Evolutionary conservation across 495 filamentous ascomycete genomes (phyloP), one percentile per base, ranked within the genome.

Genomic region (Hypoxylon perforatum): DNA sequence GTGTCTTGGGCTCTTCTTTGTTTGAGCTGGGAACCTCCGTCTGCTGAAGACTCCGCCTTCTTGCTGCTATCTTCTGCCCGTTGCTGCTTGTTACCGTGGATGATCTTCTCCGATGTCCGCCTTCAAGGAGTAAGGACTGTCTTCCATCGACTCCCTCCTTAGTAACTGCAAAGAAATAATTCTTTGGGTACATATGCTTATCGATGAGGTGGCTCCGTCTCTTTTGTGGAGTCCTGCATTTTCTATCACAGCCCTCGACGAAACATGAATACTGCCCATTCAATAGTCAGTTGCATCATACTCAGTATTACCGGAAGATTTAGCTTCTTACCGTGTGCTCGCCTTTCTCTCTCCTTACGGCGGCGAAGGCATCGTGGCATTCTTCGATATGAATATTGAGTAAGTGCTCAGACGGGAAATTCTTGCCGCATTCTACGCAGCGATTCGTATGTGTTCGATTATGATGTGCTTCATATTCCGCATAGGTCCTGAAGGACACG

Each of bases 171-270:
- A 97, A 98, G 73, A 97, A 94, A 73, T 94, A 99, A 60, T 91
- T 90, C 78, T 86, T 89, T 4, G 94, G 95, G 75, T 95, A 99
- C 81, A 91, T 86, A 70, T 99, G 95, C 77, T 97, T 97, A 75
- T 97, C 94, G 59, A 94, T 91, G 21, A 96, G 78, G 77, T 99
- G 95, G 73, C 91, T 86, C 49, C 90, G 82, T 46, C 95, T 86
- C 75, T 96, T 99, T 63, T 91, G 85, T 4, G 91, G 88, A 7
- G 89, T 93, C 23, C 85, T 88, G 78, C 94, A 98, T 77, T 93
- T 88, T 58, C 89, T 82, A 46, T 97, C 93, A 71, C 95, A 99
- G 45, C 83, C 87, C 70, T 96, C 90, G 14, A 97, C 89, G 72
- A 98, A 95, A 75, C 95, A 99, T 1, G 82, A 85, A 74, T 92